These are phyloP conservation scores for Blastobotrys parvus DNA, from an alignment of 805 yeast genomes.

Conservation along the genomic window DNA sequence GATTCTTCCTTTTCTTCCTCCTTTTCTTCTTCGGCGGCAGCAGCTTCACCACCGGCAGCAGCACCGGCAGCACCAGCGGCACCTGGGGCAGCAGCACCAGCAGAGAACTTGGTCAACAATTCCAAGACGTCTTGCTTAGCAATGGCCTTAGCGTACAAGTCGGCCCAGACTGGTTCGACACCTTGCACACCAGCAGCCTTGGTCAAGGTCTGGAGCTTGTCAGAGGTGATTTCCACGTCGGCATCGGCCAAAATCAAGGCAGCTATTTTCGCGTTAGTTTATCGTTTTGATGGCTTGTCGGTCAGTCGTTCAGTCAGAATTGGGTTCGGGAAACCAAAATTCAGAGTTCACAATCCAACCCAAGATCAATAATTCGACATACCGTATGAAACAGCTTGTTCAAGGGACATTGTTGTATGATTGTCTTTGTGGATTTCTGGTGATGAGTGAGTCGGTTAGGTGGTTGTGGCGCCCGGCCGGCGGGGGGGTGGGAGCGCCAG, in stretches of 20 bases:
- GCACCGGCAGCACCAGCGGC: conserved; percentile 59
- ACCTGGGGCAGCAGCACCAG: conserved; percentile 68
- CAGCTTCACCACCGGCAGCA: conserved; percentile 54
- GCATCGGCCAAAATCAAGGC: conserved; percentile 98
- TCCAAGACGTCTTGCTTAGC: conserved; percentile 79
- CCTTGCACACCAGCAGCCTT: conserved; percentile 70
- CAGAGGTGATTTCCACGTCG: conserved; percentile 86
- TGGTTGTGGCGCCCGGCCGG: neutral
- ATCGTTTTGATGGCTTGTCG: too few species aligned
- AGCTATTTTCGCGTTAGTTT: conserved; percentile 37
- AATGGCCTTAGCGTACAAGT: conserved; percentile 81
- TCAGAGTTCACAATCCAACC: too few species aligned
- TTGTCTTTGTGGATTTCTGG: conserved; percentile 3
- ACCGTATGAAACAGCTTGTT: conserved; percentile 83
- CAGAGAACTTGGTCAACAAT: conserved; percentile 57
- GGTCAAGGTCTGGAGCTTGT: conserved; percentile 70
- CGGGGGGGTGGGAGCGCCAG: neutral
- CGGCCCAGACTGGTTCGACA: conserved; percentile 46
- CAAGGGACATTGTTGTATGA: conserved; percentile 24
- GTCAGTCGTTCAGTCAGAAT: too few species aligned
- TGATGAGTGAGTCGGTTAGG: neutral
- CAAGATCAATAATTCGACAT: conserved; percentile 5
- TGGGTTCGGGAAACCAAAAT: too few species aligned
- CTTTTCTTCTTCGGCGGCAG: conserved; percentile 49
- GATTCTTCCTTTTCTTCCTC: conserved; percentile 50